Percentiles rank a stretch among this genome's conserved stretches.
Evolutionary conservation across 805 yeast species (phyloP).

Genomic region (Candida succiphila): DNA sequence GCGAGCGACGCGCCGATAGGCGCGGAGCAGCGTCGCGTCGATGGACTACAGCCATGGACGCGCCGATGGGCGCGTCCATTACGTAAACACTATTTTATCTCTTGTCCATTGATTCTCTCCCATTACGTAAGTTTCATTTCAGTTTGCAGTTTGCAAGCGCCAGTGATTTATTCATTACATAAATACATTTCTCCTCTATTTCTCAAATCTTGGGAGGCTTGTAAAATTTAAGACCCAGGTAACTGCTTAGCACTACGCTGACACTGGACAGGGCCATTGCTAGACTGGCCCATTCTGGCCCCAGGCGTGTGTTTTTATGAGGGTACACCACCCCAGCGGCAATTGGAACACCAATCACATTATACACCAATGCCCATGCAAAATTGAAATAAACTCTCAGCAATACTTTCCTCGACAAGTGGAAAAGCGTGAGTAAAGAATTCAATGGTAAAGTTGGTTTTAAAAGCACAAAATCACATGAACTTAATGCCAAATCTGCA

Average conservation of each 20-base stretch:
- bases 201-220: constrained; percentile 23
- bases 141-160: too few relatives aligned
- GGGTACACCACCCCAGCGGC: constrained; percentile 64
- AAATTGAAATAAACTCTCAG: constrained; percentile 46
- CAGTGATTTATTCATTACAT: too few relatives aligned
- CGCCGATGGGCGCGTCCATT: too few relatives aligned
- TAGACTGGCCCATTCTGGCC: constrained; percentile 60
- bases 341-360: constrained; percentile 47
- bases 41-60: too few relatives aligned
- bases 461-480: constrained; percentile 64
- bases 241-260: constrained; percentile 48
- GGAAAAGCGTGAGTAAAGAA: constrained; percentile 44
- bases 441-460: constrained; percentile 39
- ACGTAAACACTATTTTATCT: too few relatives aligned
- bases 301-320: constrained; percentile 37
- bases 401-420: constrained; percentile 39
- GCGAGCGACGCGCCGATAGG: constrained; percentile 1
- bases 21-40: neutral
- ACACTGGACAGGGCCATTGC: constrained; percentile 56
- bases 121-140: too few relatives aligned
- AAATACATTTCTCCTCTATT: neutral
- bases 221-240: constrained; percentile 35
- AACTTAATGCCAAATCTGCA: constrained; percentile 63
- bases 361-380: constrained; percentile 50
- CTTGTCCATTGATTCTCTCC: too few relatives aligned